These are phyloP conservation scores for Nemania sp. DNA, from an alignment of 2,329 filamentous ascomycete genomes.

Conservation along the genomic window DNA sequence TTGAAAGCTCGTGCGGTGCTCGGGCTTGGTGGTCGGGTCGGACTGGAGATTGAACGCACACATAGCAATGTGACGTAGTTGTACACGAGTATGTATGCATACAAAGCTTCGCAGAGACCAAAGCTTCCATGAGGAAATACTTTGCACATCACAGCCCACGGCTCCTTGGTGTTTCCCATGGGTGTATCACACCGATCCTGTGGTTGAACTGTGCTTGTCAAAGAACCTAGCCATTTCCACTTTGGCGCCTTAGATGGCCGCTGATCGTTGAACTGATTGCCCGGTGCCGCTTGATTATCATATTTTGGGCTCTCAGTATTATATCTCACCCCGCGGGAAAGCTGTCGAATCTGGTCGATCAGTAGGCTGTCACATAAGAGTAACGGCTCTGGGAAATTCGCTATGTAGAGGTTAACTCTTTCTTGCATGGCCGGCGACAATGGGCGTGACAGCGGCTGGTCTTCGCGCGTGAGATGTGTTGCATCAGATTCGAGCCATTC, in stretches of 20 bases:
- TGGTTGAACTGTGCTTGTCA: constrained; percentile 15
- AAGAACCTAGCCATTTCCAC: constrained; percentile 35
- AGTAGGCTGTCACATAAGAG: constrained; percentile 58
- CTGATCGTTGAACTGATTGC: constrained; percentile 19
- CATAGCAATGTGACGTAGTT: constrained; percentile 56
- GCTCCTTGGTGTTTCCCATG: constrained; percentile 25
- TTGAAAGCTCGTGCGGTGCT: neutral
- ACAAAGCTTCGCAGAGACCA: constrained; percentile 61
- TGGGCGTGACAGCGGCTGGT: constrained; percentile 46
- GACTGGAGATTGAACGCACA: constrained; percentile 28
- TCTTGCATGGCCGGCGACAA: constrained; percentile 58
- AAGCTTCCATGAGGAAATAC: constrained; percentile 58
- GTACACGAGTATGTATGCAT: constrained; percentile 61
- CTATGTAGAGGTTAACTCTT: constrained; percentile 55
- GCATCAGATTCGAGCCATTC: constrained; percentile 34
- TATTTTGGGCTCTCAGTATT: constrained; percentile 24
- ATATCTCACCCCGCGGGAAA: constrained; percentile 57
- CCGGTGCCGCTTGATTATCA: constrained; percentile 22
- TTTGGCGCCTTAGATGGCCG: constrained; percentile 26
- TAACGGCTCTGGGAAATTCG: constrained; percentile 63
- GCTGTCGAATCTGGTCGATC: constrained; percentile 60
- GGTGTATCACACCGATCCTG: neutral
- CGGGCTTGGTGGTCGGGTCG: constrained; percentile 7
- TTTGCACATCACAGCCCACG: constrained; percentile 52
- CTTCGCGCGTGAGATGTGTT: constrained; percentile 28